These are phyloP conservation scores for Astragalus glycyphyllos DNA, from an alignment of 306 rosid genomes.

Conservation along the genomic window DNA sequence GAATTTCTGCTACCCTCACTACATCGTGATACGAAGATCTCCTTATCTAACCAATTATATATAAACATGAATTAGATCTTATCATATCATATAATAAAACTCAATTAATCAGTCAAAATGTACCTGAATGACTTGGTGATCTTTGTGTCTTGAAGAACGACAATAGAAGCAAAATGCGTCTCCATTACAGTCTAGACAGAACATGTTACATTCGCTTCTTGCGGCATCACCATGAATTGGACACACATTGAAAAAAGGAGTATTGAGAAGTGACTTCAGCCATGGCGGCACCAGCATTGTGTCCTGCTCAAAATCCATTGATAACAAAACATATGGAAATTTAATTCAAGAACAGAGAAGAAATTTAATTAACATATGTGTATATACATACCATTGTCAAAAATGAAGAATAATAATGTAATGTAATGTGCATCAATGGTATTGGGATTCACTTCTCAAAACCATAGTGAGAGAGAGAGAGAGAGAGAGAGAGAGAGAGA, in stretches of 20 bases:
- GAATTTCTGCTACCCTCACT: constrained; percentile 79
- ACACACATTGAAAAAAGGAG: constrained; percentile 80
- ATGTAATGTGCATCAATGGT: constrained; percentile 39
- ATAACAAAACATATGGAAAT: not conserved
- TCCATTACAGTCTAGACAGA: constrained; percentile 76
- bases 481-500: constrained; percentile 40
- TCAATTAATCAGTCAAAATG: not conserved
- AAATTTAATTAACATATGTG: not conserved
- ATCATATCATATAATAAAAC: not conserved
- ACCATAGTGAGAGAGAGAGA: constrained; percentile 19
- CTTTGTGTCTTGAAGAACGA: constrained; percentile 85
- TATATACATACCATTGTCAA: constrained; percentile 29
- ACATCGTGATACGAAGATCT: constrained; percentile 96
- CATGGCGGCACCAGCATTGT: constrained; percentile 88
- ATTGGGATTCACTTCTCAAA: constrained; percentile 31
- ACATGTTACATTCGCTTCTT: constrained; percentile 90
- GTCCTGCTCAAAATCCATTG: constrained; percentile 47
- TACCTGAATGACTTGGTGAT: constrained; percentile 93
- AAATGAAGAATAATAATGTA: constrained; percentile 24
- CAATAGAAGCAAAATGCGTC: constrained; percentile 93
- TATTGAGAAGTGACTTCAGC: constrained; percentile 71
- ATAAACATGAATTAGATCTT: no score
- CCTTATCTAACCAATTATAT: constrained; percentile 59
- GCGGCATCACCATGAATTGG: constrained; percentile 76
- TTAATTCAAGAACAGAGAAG: not conserved